phyloP scores from a whole-genome alignment of 1,139 yeast species.

The Ogataea hybrid region DNA sequence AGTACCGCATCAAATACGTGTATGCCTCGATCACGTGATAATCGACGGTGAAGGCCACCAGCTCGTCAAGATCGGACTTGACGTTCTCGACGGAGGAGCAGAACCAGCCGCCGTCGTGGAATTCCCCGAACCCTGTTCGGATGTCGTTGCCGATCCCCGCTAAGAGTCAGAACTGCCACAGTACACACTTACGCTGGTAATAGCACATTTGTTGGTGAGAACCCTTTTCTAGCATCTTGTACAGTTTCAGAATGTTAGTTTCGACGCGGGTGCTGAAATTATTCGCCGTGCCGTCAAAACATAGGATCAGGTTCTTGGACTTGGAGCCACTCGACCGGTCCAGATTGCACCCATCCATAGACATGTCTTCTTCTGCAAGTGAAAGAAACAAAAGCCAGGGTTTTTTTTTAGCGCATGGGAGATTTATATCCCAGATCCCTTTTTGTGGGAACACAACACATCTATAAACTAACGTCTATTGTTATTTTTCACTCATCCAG shows the following conservation, averaged over 20 bases:
- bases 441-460: background rate
- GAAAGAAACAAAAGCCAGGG: background rate
- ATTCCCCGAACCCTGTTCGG: conserved; percentile 37
- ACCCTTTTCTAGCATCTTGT: conserved; percentile 49
- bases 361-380: conserved; percentile 8
- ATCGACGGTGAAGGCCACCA: conserved; percentile 53
- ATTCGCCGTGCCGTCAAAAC: conserved; percentile 64
- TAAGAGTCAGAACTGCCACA: conserved; percentile 6
- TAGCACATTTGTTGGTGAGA: conserved; percentile 47
- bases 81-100: conserved; percentile 17
- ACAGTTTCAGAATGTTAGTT: conserved; percentile 55
- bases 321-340: background rate
- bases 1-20: conserved; percentile 46
- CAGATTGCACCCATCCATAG: conserved; percentile 4
- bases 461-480: background rate
- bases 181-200: conserved; percentile 45
- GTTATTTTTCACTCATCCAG: background rate
- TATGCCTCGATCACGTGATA: conserved; percentile 58
- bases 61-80: conserved; percentile 40
- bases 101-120: conserved; percentile 25
- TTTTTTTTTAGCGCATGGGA: background rate
- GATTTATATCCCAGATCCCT: background rate
- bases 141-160: conserved; percentile 60
- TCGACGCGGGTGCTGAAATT: conserved; percentile 56
- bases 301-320: conserved; percentile 45